Conservation (phyloP, 2,329 filamentous ascomycete species). For the Ascochyta clinopodiicola region DNA sequence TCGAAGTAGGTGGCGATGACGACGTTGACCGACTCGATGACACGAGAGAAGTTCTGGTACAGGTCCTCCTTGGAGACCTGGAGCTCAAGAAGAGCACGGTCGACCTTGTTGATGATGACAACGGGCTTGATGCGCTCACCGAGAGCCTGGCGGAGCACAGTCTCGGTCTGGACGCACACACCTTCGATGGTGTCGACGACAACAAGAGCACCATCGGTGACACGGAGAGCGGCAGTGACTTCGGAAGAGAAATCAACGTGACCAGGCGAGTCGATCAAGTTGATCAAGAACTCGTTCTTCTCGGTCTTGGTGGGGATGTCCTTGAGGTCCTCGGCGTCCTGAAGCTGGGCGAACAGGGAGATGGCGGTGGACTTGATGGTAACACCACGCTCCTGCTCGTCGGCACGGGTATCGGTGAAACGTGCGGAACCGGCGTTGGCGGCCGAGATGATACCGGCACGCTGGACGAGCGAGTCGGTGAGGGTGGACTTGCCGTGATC, state of each 20-base stretch:
- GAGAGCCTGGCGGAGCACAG: conserved; percentile 97
- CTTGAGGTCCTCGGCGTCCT: conserved; percentile 85
- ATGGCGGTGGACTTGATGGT: conserved; percentile 99
- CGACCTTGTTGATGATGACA: conserved; percentile 99
- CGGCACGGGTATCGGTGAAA: conserved; percentile 94
- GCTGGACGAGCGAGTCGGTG: conserved; percentile 98
- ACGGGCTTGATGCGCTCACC: conserved; percentile 99
- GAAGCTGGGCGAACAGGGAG: conserved; percentile 89
- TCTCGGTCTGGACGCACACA: conserved; percentile 99
- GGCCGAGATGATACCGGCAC: conserved; percentile 98
- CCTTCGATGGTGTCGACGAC: conserved; percentile 99
- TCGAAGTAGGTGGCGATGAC: conserved; percentile 99
- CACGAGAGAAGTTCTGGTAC: conserved; percentile 99
- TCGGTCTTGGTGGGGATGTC: conserved; percentile 90
- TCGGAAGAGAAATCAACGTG: conserved; percentile 99
- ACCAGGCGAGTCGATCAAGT: conserved; percentile 99
- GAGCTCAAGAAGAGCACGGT: conserved; percentile 98
- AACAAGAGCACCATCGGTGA: conserved; percentile 98
- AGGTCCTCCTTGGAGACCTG: conserved; percentile 99
- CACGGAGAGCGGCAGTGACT: conserved; percentile 98
- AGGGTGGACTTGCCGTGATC: conserved; percentile 99
- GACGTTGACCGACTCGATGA: conserved; percentile 99
- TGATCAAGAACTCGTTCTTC: conserved; percentile 98
- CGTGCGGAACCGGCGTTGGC: conserved; percentile 95
- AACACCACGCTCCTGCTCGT: conserved; percentile 99